Evolutionary conservation across 225 moss, liverwort and hornwort genomes (phyloP).

Genomic region (Bryum argenteum): DNA sequence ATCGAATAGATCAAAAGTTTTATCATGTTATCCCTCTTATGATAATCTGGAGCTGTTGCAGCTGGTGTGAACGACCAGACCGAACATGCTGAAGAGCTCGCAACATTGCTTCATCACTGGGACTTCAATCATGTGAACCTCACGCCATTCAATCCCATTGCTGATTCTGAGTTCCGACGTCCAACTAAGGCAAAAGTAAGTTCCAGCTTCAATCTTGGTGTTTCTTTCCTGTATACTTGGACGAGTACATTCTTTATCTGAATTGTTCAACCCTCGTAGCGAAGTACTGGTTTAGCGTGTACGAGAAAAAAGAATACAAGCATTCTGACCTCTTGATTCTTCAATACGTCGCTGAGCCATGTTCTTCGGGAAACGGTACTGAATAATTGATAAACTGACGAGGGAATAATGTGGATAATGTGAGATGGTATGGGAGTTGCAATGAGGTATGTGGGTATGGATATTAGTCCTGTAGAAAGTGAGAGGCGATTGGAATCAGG

Average conservation of each 20-base stretch:
- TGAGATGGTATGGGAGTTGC: too few species aligned
- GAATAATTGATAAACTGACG: too few species aligned
- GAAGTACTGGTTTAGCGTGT: too few species aligned
- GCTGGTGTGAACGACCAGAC: conserved; percentile 76
- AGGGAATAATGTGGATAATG: too few species aligned
- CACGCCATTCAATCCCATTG: conserved; percentile 71
- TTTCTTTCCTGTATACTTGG: conserved; percentile 2
- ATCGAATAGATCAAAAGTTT: neutral
- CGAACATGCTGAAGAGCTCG: conserved; percentile 78
- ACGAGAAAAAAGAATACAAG: too few species aligned
- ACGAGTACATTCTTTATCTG: neutral
- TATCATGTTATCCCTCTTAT: neutral
- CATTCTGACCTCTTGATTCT: too few species aligned
- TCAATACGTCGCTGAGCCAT: too few species aligned
- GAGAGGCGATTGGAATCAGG: too few species aligned
- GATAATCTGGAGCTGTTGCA: conserved; percentile 31
- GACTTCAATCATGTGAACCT: conserved; percentile 73
- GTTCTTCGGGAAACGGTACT: too few species aligned
- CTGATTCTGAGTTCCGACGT: conserved; percentile 69
- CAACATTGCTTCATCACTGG: conserved; percentile 65
- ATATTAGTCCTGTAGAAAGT: too few species aligned
- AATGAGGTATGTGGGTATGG: too few species aligned
- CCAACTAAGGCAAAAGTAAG: conserved; percentile 71
- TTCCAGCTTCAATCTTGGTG: neutral
- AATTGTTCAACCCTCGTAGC: too few species aligned